Percentiles rank a stretch among this genome's conserved stretches.
phyloP scores from a whole-genome alignment of 2,329 filamentous ascomycete species.

The Thielaviopsis populi region DNA sequence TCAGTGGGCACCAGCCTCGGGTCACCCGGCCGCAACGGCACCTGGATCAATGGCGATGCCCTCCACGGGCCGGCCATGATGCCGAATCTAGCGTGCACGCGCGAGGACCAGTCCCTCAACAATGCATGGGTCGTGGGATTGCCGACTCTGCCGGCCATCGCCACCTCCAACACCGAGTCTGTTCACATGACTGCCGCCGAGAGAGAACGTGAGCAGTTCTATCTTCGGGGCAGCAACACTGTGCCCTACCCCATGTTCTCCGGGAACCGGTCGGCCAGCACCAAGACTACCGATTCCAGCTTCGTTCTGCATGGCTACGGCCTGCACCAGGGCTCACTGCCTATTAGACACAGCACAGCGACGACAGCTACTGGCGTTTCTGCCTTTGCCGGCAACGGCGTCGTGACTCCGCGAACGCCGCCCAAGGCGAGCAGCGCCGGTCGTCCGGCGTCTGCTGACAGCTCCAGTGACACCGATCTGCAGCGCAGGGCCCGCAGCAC shows the following conservation, averaged over 20 bases:
- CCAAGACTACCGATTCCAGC: not conserved
- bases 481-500: constrained; percentile 38
- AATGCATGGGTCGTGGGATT: constrained; percentile 7
- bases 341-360: not conserved
- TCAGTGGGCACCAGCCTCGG: not conserved
- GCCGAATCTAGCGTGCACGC: not conserved
- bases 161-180: not conserved
- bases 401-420: constrained; percentile 2
- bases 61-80: constrained; percentile 4
- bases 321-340: not conserved
- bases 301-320: not conserved
- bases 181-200: not conserved
- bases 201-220: constrained; percentile 12
- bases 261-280: not conserved
- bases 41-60: constrained; percentile 12
- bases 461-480: constrained; percentile 32
- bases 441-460: not conserved
- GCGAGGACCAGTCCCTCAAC: not conserved
- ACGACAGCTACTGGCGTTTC: not conserved
- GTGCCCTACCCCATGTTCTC: constrained; percentile 13
- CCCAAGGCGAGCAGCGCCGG: not conserved
- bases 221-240: not conserved
- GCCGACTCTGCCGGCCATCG: constrained; percentile 12
- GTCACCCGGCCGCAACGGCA: not conserved
- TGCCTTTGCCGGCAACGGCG: not conserved